Evolutionary conservation across 345 rosid genomes (phyloP).

Genomic region (Lumnitzera racemosa): DNA sequence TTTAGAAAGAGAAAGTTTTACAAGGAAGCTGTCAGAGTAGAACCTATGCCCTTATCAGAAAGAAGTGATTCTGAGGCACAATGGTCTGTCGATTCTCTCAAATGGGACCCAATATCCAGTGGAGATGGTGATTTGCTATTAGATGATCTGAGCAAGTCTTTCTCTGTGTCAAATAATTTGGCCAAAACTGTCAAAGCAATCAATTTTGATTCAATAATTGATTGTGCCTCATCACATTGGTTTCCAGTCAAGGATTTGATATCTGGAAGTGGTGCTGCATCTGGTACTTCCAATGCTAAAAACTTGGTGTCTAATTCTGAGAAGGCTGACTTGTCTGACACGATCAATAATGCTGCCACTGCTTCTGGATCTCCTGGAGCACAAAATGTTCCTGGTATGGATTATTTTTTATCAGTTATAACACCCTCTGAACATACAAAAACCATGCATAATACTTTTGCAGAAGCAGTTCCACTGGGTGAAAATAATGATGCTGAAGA

Average conservation of each 20-base stretch:
- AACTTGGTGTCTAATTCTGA: constrained; percentile 5
- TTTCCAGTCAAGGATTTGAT: constrained; percentile 39
- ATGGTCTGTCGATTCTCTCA: constrained; percentile 44
- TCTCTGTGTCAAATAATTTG: constrained; percentile 27
- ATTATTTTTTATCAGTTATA: constrained; percentile 12
- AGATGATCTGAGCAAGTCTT: constrained; percentile 58
- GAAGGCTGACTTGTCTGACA: constrained; percentile 17
- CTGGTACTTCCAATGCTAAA: constrained; percentile 13
- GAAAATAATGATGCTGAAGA: constrained; percentile 15
- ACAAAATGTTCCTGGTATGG: constrained; percentile 11
- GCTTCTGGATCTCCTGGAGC: constrained; percentile 1
- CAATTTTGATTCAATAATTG: constrained; percentile 40
- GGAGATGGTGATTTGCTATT: constrained; percentile 81
- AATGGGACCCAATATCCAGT: constrained; percentile 85
- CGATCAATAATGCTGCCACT: constrained; percentile 19
- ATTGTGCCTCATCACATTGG: constrained; percentile 36
- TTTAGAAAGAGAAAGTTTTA: constrained; percentile 61
- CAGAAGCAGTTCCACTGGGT: constrained; percentile 7
- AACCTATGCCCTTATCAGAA: constrained; percentile 32
- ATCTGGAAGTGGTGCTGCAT: constrained; percentile 20
- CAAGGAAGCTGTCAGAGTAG: constrained; percentile 70
- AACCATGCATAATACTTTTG: constrained; percentile 6
- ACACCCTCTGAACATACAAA: constrained; percentile 9
- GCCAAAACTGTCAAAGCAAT: constrained; percentile 40
- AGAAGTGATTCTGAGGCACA: constrained; percentile 25